Conservation (phyloP, 2,329 filamentous ascomycete genomes). For the Fusarium compactum region DNA sequence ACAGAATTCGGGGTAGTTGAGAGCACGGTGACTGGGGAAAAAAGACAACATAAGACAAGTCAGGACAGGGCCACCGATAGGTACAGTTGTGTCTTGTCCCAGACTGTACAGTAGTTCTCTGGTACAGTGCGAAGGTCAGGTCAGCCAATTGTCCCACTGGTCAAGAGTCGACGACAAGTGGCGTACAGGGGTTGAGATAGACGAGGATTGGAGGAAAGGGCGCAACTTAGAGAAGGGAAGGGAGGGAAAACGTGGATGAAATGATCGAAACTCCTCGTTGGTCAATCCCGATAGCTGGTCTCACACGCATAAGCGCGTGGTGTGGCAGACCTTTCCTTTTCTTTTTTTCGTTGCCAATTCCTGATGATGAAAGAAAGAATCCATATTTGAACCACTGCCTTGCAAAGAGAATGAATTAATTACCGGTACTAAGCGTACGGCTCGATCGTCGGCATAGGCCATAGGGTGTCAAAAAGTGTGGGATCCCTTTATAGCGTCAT, state of each 20-base stretch:
- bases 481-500: slow-evolving; percentile 35
- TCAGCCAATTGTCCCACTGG: slow-evolving; percentile 27
- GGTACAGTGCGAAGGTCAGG: slow-evolving; percentile 3
- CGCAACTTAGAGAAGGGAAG: slow-evolving; percentile 34
- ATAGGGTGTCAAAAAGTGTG: neutral
- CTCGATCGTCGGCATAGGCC: slow-evolving; percentile 1
- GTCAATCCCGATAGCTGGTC: slow-evolving; percentile 31
- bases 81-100: slow-evolving; percentile 5
- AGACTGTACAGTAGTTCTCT: neutral
- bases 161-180: slow-evolving; percentile 32
- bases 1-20: slow-evolving; percentile 45
- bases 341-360: slow-evolving; percentile 14
- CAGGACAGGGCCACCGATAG: slow-evolving; percentile 4
- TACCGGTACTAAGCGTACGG: slow-evolving; percentile 21
- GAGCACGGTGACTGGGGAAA: slow-evolving; percentile 40
- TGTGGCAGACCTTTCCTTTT: slow-evolving; percentile 30
- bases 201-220: slow-evolving; percentile 20
- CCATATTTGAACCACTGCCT: neutral
- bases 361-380: slow-evolving; percentile 11
- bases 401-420: slow-evolving; percentile 6
- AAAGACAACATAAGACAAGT: neutral
- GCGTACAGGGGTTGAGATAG: slow-evolving; percentile 40
- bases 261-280: slow-evolving; percentile 28
- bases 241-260: slow-evolving; percentile 47
- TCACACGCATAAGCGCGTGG: slow-evolving; percentile 38